Base-by-base conservation (phyloP, 306 rosid species). In the Senna siamea region DNA sequence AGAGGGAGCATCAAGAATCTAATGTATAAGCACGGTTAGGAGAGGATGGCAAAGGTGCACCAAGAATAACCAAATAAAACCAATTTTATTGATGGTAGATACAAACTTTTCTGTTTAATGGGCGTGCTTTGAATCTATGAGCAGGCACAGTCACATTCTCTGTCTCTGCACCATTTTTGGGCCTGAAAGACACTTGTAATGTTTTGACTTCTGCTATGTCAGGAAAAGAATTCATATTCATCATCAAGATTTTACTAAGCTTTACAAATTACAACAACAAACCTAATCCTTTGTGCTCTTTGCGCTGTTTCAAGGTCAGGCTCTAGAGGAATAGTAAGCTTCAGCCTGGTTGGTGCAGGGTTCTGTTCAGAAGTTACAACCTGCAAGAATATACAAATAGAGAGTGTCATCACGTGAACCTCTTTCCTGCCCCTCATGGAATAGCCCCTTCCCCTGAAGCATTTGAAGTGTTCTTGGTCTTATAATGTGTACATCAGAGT, bases 1-100 rank as follows among this genome's bases (percentile, higher is more conserved):
- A 12, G 90, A 81, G 62, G 99, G 99, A 74, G 97, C 93, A 83
- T 87, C 80, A 23, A 95, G 93, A 80, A 95, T 95, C 99, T 95
- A 73, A 70, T 51, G 66, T 66, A 56, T 18, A 65, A 57, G 68
- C 69, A 76, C 9, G 63, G 38, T 13, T 63, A 76, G 55, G 56
- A 34, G 70, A 72, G 8, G 63, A 77, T 68, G 37, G 65, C 69
- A 76, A 35, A 37, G 40, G 40, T 34, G 23, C 72, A 34, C 14
- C 35, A 69, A 75, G 35, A 56, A 38, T 38, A 71, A 67, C 30
- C 69, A 47, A 52, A 66, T 19, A 41, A 78, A 72, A 68, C 52
- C 23, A 60, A 71, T 34, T 71, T 12, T 51, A 68, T 40, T 46
- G 48, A 70, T 56, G 61, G 62, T 14, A 78, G 77, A 78, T 80